Conservation (phyloP, 306 rosid species). For the Vigna hirtella region DNA sequence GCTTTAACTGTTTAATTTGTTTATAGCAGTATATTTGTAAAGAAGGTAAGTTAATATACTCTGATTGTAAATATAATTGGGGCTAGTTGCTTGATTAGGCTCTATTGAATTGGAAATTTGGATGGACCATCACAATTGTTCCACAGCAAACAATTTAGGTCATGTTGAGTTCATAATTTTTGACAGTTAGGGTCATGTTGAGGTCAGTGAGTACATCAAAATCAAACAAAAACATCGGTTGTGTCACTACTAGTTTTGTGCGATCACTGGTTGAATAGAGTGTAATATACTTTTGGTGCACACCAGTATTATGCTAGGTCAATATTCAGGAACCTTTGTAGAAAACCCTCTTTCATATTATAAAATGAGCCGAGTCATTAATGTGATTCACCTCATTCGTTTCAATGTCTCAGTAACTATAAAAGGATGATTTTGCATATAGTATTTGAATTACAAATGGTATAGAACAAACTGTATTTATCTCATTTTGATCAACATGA, state of each 20-base stretch:
- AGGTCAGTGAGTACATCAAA: background rate
- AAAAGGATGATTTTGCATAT: background rate
- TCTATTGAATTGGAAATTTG: background rate
- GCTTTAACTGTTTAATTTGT: constrained; percentile 28
- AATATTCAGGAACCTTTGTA: constrained; percentile 10
- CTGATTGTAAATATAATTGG: background rate
- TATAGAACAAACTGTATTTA: constrained; percentile 10
- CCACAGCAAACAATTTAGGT: background rate
- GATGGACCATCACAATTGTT: background rate
- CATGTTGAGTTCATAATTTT: background rate
- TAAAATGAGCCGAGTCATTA: background rate
- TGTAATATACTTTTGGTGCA: constrained; percentile 22
- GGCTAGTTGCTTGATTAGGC: constrained; percentile 4
- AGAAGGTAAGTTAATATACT: background rate
- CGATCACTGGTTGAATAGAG: background rate
- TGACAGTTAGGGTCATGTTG: background rate
- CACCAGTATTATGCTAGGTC: background rate
- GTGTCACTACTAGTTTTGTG: background rate
- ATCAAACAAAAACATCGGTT: background rate
- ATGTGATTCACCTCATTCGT: constrained; percentile 28
- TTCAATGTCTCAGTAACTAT: background rate
- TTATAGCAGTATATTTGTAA: background rate
- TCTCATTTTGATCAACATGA: constrained; percentile 26
- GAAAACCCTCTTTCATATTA: constrained; percentile 8
- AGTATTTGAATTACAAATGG: constrained; percentile 2